Evolutionary conservation across 2,329 filamentous ascomycete species (phyloP), one percentile per base, ranked within the genome.

Genomic region (Penicillium sp.): DNA sequence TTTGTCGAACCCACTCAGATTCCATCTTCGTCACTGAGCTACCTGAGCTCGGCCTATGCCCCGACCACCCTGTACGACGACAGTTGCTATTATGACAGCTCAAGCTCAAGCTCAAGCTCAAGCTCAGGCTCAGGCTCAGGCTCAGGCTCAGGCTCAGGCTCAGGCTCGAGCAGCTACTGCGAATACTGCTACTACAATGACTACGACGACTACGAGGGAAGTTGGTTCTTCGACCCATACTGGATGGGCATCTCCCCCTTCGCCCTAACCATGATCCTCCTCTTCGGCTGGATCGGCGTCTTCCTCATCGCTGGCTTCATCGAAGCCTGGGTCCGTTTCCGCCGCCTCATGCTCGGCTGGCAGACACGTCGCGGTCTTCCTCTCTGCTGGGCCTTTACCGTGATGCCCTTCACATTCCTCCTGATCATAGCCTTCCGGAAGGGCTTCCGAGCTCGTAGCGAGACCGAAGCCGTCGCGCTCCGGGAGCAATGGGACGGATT

Each of bases 271-370:
- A 52, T 72, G 13, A 67, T 68, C 44, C 42, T 27, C n/a, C 22
- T 60, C 5, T 39, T 72, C 0, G 67, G 67, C 43, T 72, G 69
- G 70, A 58, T 70, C 13, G 67, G 62, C 10, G 33, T 72, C 0
- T 61, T 60, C 29, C 60, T 72, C 49, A 58, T 72, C 27, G 46
- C 62, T 3, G 70, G 70, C 26, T 63, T 72, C 39, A 54, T 72
- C 26, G 70, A 72, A 49, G 65, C 61, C 42, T 72, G 67, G 56
- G 49, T 72, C 5, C 67, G 68, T 19, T 72, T 72, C 58, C 67
- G 68, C 47, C 68, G 69, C 4, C 60, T 72, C 22, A 71, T 71
- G 68, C 70, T 63, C 3, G 70, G 70, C 49, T 72, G 69, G 70
- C 69, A 71, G 46, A 68, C 70, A 3, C 64, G 69, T 1, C 69